Percentiles rank a stretch among this genome's conserved stretches.
phyloP scores from a whole-genome alignment of 257 asterid species.

The Ocimum tenuiflorum region DNA sequence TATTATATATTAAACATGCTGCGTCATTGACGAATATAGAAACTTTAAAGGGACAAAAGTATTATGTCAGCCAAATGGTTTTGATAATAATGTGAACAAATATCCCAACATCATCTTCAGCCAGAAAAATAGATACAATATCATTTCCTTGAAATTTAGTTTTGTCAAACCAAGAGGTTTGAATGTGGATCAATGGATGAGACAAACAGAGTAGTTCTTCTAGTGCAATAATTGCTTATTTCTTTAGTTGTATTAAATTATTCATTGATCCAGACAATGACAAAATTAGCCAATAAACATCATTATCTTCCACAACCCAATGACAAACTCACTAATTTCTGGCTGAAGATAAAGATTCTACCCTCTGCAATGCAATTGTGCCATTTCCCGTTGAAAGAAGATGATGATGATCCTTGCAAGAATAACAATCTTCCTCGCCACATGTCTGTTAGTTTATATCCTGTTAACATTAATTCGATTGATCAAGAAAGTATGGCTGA shows the following conservation, averaged over 20 bases:
- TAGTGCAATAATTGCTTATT: constrained; percentile 13
- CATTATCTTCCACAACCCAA: not conserved
- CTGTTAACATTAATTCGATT: constrained; percentile 18
- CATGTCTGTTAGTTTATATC: constrained; percentile 21
- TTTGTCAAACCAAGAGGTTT: constrained; percentile 2
- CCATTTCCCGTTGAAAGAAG: not conserved
- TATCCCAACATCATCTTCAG: too few relatives aligned
- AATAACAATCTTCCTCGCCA: constrained; percentile 1
- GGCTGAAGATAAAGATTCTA: not conserved
- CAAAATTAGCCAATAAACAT: not conserved
- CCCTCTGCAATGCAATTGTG: too few relatives aligned
- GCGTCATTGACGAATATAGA: too few relatives aligned
- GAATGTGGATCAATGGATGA: not conserved
- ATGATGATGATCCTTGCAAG: constrained; percentile 20
- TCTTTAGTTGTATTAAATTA: not conserved
- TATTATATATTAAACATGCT: too few relatives aligned
- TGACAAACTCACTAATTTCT: not conserved
- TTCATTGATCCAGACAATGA: not conserved
- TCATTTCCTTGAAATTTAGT: not conserved
- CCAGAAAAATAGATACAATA: too few relatives aligned
- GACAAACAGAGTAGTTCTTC: not conserved
- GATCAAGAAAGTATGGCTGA: constrained; percentile 37
- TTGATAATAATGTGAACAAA: too few relatives aligned
- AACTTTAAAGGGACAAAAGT: too few relatives aligned
- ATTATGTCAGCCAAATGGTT: too few relatives aligned